Evolutionary conservation across 768 basidiomycete genomes (phyloP).

Genomic region (Cyathus striatus): DNA sequence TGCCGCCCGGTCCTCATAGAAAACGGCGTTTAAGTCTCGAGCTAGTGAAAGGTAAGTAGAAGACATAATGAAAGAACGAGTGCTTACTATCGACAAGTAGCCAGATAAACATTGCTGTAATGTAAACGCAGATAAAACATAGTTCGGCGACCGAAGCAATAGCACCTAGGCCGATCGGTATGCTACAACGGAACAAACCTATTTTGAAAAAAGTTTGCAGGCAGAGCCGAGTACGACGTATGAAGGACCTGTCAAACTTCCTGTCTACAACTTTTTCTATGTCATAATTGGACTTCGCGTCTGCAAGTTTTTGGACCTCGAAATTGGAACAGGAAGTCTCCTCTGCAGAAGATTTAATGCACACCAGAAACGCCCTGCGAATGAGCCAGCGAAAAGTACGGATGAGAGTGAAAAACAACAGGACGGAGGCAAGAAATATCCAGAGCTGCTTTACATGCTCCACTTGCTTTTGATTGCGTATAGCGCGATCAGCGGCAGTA

Average conservation of each 20-base stretch:
- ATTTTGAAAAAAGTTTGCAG: slow-evolving; percentile 39
- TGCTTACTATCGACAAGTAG: slow-evolving; percentile 41
- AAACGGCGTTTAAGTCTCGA: slow-evolving; percentile 22
- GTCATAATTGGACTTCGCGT: background rate
- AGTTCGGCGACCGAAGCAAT: slow-evolving; percentile 37
- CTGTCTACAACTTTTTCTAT: slow-evolving; percentile 14
- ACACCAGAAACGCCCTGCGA: too few species aligned
- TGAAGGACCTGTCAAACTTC: slow-evolving; percentile 1
- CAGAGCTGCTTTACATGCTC: slow-evolving; percentile 34
- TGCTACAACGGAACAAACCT: slow-evolving; percentile 40
- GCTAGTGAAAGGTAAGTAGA: slow-evolving; percentile 20
- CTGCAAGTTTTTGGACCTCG: slow-evolving; percentile 3
- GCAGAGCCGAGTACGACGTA: slow-evolving; percentile 29
- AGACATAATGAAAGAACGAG: slow-evolving; percentile 2
- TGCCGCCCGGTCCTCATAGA: slow-evolving; percentile 32
- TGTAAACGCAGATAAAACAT: slow-evolving; percentile 39
- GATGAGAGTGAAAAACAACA: slow-evolving; percentile 30
- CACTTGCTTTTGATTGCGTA: slow-evolving; percentile 27
- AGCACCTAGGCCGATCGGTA: slow-evolving; percentile 35
- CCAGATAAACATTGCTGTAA: slow-evolving; percentile 37
- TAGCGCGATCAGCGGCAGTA: slow-evolving; percentile 24
- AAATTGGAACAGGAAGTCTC: slow-evolving; percentile 4
- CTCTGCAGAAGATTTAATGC: background rate
- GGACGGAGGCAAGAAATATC: slow-evolving; percentile 30
- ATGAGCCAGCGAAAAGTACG: slow-evolving; percentile 16